Percentiles rank a stretch among this genome's conserved stretches.
phyloP scores from a whole-genome alignment of 2,329 filamentous ascomycete genomes.

The Fusarium austroafricanum region DNA sequence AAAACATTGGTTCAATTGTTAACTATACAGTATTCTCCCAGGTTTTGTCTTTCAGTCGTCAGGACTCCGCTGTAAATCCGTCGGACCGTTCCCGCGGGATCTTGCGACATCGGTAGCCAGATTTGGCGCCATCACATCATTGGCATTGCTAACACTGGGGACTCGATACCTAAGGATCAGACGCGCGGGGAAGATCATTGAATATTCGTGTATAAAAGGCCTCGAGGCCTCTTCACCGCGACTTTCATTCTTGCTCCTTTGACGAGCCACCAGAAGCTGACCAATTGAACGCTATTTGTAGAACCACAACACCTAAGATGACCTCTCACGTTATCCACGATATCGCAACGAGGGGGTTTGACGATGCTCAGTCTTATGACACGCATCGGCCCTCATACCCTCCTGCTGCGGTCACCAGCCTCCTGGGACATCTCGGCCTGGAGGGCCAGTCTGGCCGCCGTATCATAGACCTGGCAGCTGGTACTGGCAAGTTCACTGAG shows the following conservation, averaged over 20 bases:
- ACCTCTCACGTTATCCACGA: constrained; percentile 60
- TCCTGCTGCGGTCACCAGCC: constrained; percentile 64
- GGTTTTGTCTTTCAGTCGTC: neutral
- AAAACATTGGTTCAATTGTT: neutral
- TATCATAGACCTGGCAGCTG: constrained; percentile 74
- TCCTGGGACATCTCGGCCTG: constrained; percentile 68
- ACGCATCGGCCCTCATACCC: constrained; percentile 75
- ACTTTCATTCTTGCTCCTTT: neutral
- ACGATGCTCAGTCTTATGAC: constrained; percentile 73
- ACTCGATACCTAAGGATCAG: constrained; percentile 1
- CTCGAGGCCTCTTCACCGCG: neutral
- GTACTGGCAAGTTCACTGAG: constrained; percentile 78
- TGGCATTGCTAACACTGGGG: constrained; percentile 11
- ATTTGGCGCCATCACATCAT: constrained; percentile 34
- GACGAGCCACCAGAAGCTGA: neutral
- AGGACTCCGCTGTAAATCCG: constrained; percentile 36
- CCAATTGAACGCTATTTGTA: constrained; percentile 9
- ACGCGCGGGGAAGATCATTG: constrained; percentile 29
- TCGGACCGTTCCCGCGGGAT: constrained; percentile 31
- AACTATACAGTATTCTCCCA: neutral
- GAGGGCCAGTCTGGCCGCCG: constrained; percentile 58
- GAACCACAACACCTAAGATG: constrained; percentile 26
- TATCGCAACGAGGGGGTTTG: constrained; percentile 68
- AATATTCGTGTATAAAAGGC: constrained; percentile 33
- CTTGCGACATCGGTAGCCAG: constrained; percentile 18